Evolutionary conservation across 2,329 filamentous ascomycete genomes (phyloP), one percentile per base, ranked within the genome.

Genomic region (Epichloe sylvatica): DNA sequence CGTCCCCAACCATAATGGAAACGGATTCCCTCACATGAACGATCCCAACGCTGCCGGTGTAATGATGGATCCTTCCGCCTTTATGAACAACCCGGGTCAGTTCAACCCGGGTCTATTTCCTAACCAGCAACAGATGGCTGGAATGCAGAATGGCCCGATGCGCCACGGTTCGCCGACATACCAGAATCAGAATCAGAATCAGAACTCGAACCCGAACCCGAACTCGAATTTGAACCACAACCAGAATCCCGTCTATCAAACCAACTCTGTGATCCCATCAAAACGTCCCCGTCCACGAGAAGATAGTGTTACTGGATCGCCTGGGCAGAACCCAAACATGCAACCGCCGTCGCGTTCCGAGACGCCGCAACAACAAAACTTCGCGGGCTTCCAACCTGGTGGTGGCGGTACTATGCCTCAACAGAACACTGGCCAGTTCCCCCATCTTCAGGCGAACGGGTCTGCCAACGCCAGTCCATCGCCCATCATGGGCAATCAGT

Each of bases 401-500:
- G 78, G 76, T 59, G 78, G 77, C 58, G 70, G 77, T 60, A 70
- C 72, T 54, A 81, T 82, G 64, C 73, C 74, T 45, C 77, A 75
- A 60, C 78, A 78, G 62, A 78, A 77, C 55, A 76, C 80, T 47
- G 70, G 72, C 40, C 83, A 84, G 61, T 94, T 63, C 81, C 87
- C 54, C 54, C 90, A 95, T 68, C 76, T 94, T 49, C 85, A 88
- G 60, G 80, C 84, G 56, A 84, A 86, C 60, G 83, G 83, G 47
- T 89, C 88, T 3, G 77, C 81, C 46, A 92, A 89, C 65, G 84
- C 87, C 53, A 95, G 88, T 38, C 91, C 91, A 11, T 97, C 92
- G 6, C 92, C 92, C 30, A 91, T 94, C 54, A 89, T 96, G 80
- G 80, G 80, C 53, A 89, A 84, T 62, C 90, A 94, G 60, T 72